Conservation (phyloP, 345 rosid species). For the Salix brachista region DNA sequence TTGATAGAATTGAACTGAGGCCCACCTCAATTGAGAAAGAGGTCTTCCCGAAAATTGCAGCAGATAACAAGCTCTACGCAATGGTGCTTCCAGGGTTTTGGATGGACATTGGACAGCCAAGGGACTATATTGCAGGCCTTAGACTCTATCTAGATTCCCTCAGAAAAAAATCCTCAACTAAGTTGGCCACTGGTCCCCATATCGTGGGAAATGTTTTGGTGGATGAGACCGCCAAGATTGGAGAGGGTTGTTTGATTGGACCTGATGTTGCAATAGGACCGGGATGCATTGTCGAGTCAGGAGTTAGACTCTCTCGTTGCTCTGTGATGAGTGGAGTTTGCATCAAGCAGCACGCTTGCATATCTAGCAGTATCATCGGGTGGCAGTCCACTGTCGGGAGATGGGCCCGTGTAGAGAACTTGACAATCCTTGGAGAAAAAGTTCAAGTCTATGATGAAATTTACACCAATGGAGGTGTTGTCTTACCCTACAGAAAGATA, state of each 20-base stretch:
- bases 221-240: conserved; percentile 81
- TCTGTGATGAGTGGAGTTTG: conserved; percentile 95
- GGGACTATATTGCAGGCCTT: conserved; percentile 87
- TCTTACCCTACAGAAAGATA: conserved; percentile 95
- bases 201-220: conserved; percentile 83
- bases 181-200: conserved; percentile 55
- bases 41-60: conserved; percentile 92
- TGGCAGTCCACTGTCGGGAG: conserved; percentile 98
- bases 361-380: conserved; percentile 90
- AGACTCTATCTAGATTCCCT: conserved; percentile 94
- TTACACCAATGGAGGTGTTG: conserved; percentile 96
- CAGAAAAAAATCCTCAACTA: conserved; percentile 62
- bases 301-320: conserved; percentile 94
- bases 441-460: conserved; percentile 93
- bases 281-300: conserved; percentile 84
- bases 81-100: conserved; percentile 98
- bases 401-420: conserved; percentile 96
- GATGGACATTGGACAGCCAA: conserved; percentile 99
- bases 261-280: conserved; percentile 98
- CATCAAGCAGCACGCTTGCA: conserved; percentile 90
- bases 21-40: conserved; percentile 98
- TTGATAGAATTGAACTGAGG: conserved; percentile 80
- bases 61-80: conserved; percentile 66
- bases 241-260: conserved; percentile 95
- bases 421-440: conserved; percentile 96